Evolutionary conservation across 2,329 filamentous ascomycete species (phyloP).

Genomic region (Pseudogymnoascus sp.): DNA sequence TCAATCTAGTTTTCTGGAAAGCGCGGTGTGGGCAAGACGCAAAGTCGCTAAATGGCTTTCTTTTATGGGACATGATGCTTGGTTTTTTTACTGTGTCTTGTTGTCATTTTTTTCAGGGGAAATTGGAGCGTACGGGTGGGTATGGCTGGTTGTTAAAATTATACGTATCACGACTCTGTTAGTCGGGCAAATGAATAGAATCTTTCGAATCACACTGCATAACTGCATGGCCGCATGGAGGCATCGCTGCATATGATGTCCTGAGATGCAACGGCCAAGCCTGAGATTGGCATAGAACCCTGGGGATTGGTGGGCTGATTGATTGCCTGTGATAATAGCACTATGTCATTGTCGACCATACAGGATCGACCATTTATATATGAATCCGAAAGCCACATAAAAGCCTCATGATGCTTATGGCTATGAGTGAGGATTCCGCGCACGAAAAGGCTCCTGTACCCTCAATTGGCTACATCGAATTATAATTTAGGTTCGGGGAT

Average conservation of each 20-base stretch:
- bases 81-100: constrained; percentile 6
- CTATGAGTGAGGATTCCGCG: neutral
- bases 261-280: neutral
- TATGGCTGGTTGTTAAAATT: constrained; percentile 8
- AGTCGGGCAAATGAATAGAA: constrained; percentile 6
- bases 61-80: constrained; percentile 2
- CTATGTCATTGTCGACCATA: neutral
- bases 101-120: constrained; percentile 8
- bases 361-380: neutral
- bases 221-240: neutral
- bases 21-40: constrained; percentile 85
- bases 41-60: constrained; percentile 47
- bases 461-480: neutral
- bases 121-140: neutral
- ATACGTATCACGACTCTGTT: constrained; percentile 8
- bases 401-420: neutral
- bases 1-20: constrained; percentile 68
- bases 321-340: constrained; percentile 4
- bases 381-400: constrained; percentile 1
- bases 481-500: constrained; percentile 4
- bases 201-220: neutral
- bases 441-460: neutral
- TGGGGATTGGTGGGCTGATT: constrained; percentile 1
- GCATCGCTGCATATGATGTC: neutral
- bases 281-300: neutral